Base-by-base conservation (phyloP, 495 filamentous ascomycete species). In the Staphylotrichum tortipilum region DNA sequence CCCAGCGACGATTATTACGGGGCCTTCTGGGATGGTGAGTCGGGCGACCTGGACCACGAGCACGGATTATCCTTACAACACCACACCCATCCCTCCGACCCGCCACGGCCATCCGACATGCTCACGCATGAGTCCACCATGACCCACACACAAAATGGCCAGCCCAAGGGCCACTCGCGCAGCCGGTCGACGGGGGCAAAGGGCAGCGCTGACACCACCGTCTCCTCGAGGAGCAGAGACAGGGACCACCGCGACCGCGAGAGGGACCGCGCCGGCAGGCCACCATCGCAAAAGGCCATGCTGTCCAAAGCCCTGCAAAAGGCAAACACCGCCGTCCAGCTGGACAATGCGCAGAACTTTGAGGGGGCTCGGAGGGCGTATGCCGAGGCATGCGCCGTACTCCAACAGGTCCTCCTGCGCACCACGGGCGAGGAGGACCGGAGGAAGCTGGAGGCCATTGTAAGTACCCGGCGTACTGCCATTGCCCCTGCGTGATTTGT, bases 261-360 rank as follows among this genome's bases (percentile, higher is more conserved):
- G 3, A 8, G 31, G 1, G 26, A 28, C 10, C 26, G 58, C 19
- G 29, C 44, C 58, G 57, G 43, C 24, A 75, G 73, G 48, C 65
- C 65, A 33, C 68, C 69, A 9, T 88, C 86, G 2, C 86, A 95
- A 59, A 95, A 94, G 68, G 81, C 81, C 19, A 96, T 95, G 86
- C 74, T 98, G 15, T 92, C 89, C 4, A 89, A 85, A 60, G 92
- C 92, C 7, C 70, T 98, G 35, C 83, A 94, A 57, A 95, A 95
- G 67, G 92, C 92, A 31, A 95, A 96, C 57, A 92, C 87, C 19
- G 92, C 92, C 7, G 92, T 98, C 14, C 76, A 94, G 47, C 79
- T 97, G 26, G 92, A 98, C 65, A 94, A 95, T 71, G 89, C 88
- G 4, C 85, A 90, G 58, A 95, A 96, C 63, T 85, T 90, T 55